Percentiles rank a stretch among this genome's conserved stretches.
phyloP scores from a whole-genome alignment of 768 basidiomycete species.

The Agaricus blazei region DNA sequence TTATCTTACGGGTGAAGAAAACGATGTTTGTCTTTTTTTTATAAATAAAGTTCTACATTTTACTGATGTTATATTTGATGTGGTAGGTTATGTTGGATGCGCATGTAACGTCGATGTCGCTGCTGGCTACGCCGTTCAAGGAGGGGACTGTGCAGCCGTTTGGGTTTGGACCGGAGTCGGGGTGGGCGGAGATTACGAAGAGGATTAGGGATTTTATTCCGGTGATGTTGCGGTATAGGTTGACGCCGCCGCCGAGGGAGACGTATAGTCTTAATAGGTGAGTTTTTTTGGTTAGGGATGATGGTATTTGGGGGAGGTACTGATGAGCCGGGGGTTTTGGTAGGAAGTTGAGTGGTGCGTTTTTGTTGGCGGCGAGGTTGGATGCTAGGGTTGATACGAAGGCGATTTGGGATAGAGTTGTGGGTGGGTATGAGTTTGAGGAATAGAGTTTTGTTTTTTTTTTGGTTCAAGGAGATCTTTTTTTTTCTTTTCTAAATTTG shows the following conservation, averaged over 20 bases:
- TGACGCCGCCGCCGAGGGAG: constrained; percentile 91
- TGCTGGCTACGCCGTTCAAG: constrained; percentile 86
- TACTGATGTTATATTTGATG: neutral
- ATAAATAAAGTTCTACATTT: neutral
- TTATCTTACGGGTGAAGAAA: constrained; percentile 88
- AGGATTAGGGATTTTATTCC: constrained; percentile 81
- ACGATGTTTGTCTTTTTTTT: constrained; percentile 45
- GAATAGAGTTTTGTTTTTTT: neutral
- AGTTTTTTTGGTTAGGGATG: constrained; percentile 13
- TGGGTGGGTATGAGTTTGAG: constrained; percentile 34
- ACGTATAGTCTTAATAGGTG: constrained; percentile 92
- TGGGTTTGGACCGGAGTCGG: constrained; percentile 63
- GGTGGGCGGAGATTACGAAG: constrained; percentile 68
- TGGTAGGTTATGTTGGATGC: constrained; percentile 77
- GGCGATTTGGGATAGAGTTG: constrained; percentile 69
- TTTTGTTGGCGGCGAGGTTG: constrained; percentile 73
- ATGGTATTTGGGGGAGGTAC: neutral
- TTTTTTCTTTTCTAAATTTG: no score
- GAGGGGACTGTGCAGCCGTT: constrained; percentile 62
- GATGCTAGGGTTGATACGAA: constrained; percentile 70
- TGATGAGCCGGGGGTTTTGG: neutral
- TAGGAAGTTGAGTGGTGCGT: constrained; percentile 81
- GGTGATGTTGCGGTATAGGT: constrained; percentile 80
- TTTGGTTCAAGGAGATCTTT: no score
- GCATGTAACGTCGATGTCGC: constrained; percentile 76